Evolutionary conservation across 2,329 filamentous ascomycete species (phyloP).

Genomic region (Pseudogymnoascus sp.): DNA sequence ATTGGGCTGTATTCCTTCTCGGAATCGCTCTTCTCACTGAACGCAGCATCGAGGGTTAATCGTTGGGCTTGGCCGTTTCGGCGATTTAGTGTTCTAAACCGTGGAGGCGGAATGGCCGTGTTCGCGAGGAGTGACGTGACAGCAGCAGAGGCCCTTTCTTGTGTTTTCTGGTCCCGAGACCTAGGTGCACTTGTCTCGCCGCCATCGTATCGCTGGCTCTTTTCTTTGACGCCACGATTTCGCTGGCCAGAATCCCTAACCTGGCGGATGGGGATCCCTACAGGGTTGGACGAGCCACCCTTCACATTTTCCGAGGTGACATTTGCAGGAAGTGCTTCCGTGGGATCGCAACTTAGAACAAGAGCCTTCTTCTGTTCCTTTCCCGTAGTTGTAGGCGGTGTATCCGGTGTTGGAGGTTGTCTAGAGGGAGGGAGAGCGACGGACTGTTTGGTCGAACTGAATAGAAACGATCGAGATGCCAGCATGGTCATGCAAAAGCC

Average conservation of each 20-base stretch:
- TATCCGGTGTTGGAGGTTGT: background rate
- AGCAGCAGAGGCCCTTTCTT: slow-evolving; percentile 32
- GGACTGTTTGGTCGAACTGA: slow-evolving; percentile 13
- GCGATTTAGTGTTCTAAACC: slow-evolving; percentile 21
- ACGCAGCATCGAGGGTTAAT: slow-evolving; percentile 51
- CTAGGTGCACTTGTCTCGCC: slow-evolving; percentile 13
- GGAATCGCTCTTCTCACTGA: slow-evolving; percentile 32
- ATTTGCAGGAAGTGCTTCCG: background rate
- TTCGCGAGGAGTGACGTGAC: slow-evolving; percentile 55
- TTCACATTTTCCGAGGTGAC: background rate
- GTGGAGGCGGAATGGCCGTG: slow-evolving; percentile 50
- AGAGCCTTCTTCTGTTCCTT: background rate
- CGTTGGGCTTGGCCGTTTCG: slow-evolving; percentile 24
- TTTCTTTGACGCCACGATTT: slow-evolving; percentile 16
- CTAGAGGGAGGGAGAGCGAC: background rate
- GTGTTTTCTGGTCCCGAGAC: background rate
- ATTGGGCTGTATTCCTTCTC: slow-evolving; percentile 53
- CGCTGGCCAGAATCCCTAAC: slow-evolving; percentile 18
- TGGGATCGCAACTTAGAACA: background rate
- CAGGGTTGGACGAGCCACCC: slow-evolving; percentile 21
- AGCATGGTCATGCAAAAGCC: slow-evolving; percentile 19
- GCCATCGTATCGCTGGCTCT: slow-evolving; percentile 18
- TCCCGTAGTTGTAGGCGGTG: background rate
- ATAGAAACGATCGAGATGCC: slow-evolving; percentile 23
- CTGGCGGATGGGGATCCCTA: slow-evolving; percentile 27